phyloP scores from a whole-genome alignment of 139 green algal genomes.

The Gonium pectorale region DNA sequence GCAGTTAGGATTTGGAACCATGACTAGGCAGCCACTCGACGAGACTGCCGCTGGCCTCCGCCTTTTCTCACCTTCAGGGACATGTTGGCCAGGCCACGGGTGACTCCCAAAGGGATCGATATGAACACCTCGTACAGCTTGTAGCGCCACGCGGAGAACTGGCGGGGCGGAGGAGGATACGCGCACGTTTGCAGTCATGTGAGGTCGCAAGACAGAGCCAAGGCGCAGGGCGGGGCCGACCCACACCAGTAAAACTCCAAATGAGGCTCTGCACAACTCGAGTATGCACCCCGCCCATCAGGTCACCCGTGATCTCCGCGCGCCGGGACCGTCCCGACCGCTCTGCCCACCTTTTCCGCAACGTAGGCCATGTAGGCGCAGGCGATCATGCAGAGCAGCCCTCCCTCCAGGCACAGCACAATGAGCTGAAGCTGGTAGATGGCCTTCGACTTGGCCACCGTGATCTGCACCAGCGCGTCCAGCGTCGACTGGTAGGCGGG shows the following conservation, averaged over 20 bases:
- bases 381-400: not conserved
- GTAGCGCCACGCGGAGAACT: not conserved
- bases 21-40: too few species aligned
- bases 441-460: not conserved
- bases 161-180: not conserved
- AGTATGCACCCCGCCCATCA: too few species aligned
- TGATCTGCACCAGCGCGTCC: slow-evolving; percentile 2
- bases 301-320: too few species aligned
- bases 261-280: too few species aligned
- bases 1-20: too few species aligned
- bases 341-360: not conserved
- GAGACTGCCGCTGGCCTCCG: too few species aligned
- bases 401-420: slow-evolving; percentile 9
- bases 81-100: slow-evolving; percentile 16
- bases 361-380: not conserved
- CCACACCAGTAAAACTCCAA: too few species aligned
- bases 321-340: not conserved
- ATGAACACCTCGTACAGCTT: not conserved
- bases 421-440: slow-evolving; percentile 22
- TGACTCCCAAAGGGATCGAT: not conserved
- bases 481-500: not conserved
- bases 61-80: not conserved
- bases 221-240: too few species aligned
- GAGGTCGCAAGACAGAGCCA: too few species aligned
- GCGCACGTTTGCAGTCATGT: too few species aligned